Evolutionary conservation across 441 rosid species (phyloP), one percentile per base, ranked within the genome.

Genomic region (Syzygium syzygioides): DNA sequence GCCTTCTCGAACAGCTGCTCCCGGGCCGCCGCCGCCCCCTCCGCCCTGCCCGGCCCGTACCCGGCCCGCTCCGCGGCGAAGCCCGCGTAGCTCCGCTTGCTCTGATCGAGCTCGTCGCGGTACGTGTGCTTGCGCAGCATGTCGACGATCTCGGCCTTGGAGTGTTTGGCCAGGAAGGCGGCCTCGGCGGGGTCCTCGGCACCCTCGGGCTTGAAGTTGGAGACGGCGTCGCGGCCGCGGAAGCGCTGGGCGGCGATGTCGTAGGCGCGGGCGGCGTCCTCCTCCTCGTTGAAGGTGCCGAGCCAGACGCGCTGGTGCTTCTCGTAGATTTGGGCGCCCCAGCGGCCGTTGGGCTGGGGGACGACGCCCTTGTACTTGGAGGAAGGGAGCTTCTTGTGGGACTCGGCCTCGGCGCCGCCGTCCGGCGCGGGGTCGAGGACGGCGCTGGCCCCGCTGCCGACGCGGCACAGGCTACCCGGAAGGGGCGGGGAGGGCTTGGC

Each of bases 341-440:
- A 85, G 87, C 87, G 87, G 87, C 87, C 87, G 66, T 85, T 85
- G 62, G 87, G 87, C 87, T 85, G 87, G 62, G 87, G 87, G 66
- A 85, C 87, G 62, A 85, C 87, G 50, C 87, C 87, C 87, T 85
- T 85, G 87, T 85, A 85, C 64, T 34, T 85, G 62, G 87, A 85
- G 66, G 87, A 85, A 19, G 64, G 87, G 66, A 85, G 87, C 87
- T 85, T 85, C 62, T 59, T 71, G 80, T 71, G 60, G 50, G 64
- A 85, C 64, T 85, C 87, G 87, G 87, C 64, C 52, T 85, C 87
- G 50, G 62, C 41, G 48, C 87, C 66, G 37, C 50, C 50, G n/a
- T 85, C 64, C 9, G n/a, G 0, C 20, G 19, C 17, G 66, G 48
- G 87, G 52, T 32, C 62, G 64, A 55, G 66, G 64, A 37, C 11